Percentiles rank a stretch among this genome's conserved stretches.
Evolutionary conservation across 768 basidiomycete genomes (phyloP).

Genomic region (Russula sp.): DNA sequence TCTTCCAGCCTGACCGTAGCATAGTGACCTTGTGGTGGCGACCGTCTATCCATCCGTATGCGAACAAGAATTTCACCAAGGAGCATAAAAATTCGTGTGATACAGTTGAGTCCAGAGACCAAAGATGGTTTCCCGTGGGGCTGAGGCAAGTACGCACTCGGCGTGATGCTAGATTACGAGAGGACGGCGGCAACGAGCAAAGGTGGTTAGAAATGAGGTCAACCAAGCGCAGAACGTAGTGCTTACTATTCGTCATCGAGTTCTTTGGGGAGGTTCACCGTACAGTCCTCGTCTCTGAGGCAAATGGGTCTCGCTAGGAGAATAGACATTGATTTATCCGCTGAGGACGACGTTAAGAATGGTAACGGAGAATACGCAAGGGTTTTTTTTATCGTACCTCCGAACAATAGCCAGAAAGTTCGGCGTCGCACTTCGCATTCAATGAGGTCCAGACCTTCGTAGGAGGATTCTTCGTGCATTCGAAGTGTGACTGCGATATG

Average conservation of each 20-base stretch:
- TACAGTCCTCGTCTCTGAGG: constrained; percentile 86
- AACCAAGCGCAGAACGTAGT: constrained; percentile 19
- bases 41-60: constrained; percentile 80
- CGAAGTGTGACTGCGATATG: constrained; percentile 77
- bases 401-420: constrained; percentile 85
- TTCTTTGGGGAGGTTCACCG: constrained; percentile 81
- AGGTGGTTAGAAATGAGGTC: constrained; percentile 12
- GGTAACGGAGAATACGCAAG: background rate
- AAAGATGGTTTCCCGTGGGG: constrained; percentile 82
- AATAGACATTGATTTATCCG: constrained; percentile 87
- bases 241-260: constrained; percentile 86
- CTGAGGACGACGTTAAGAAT: constrained; percentile 32
- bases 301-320: constrained; percentile 78
- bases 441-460: constrained; percentile 76
- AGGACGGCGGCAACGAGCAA: constrained; percentile 1
- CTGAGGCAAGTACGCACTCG: constrained; percentile 73
- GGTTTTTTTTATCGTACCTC: constrained; percentile 43
- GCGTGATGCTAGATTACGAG: constrained; percentile 56
- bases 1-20: constrained; percentile 81
- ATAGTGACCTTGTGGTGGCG: constrained; percentile 78
- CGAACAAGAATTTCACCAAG: constrained; percentile 83
- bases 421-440: constrained; percentile 84
- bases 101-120: constrained; percentile 83
- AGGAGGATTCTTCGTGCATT: constrained; percentile 82
- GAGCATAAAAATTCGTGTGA: constrained; percentile 76